Evolutionary conservation across 2,329 filamentous ascomycete genomes (phyloP), one percentile per base, ranked within the genome.

Genomic region (Colletotrichum tamarilloi): DNA sequence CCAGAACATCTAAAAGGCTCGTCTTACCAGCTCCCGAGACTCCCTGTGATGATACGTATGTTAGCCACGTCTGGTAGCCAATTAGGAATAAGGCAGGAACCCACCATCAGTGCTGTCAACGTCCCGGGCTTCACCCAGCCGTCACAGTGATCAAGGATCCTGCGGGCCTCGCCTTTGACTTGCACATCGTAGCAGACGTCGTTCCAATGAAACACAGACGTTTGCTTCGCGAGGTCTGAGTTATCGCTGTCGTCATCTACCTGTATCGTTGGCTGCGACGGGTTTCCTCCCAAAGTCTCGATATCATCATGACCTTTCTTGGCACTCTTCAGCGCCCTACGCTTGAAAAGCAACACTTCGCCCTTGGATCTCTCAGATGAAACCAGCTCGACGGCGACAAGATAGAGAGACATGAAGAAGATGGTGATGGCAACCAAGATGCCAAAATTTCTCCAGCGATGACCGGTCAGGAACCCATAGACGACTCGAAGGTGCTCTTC

Each of bases 121-220:
- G 90, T 92, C 68, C 91, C 91, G 12, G 91, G 91, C 80, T 92
- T 92, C 74, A 93, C 90, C 89, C 90, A 93, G 22, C 91, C 91
- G 77, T 92, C 89, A 11, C 93, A 90, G 68, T 92, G 85, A 72
- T 93, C 89, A 55, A 93, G 81, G 77, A 94, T 90, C 52, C 90
- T 87, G 24, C 92, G 87, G 8, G 84, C 80, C 73, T 92, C 87
- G 79, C 93, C 93, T 30, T 73, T 73, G 80, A 93, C 92, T 75
- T 88, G 88, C 77, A 94, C 92, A 76, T 93, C 91, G 77, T 93
- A 94, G 80, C 89, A 91, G 1, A 93, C 89, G 76, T 92, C 85
- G 70, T 89, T 84, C 92, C 91, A 93, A 75, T 91, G 90, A 82
- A 93, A 93, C 70, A 92, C 88, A 14, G 91, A 89, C 9, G 89